A percentile compares a stretch with the other conserved stretches of the same genome.
phyloP scores from a whole-genome alignment of 139 green algal genomes.

The Gonium pectorale region DNA sequence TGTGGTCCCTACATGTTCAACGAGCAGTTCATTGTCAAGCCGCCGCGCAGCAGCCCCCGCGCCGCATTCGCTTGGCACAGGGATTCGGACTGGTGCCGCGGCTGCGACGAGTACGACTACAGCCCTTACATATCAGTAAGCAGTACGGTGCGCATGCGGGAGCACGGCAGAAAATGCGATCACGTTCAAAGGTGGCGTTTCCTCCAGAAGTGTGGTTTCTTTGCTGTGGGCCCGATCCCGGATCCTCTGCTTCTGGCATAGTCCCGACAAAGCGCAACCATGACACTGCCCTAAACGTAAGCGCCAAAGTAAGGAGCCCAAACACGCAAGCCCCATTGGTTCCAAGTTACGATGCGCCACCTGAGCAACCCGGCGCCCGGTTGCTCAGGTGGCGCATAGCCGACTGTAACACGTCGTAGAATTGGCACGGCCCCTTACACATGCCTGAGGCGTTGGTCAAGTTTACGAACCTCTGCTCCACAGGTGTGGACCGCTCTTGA shows the following conservation, averaged over 20 bases:
- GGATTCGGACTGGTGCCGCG: slow-evolving; percentile 43
- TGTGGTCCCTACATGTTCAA: slow-evolving; percentile 31
- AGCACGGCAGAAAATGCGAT: too few relatives aligned
- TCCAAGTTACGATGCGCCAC: not conserved
- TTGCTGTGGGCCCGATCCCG: too few relatives aligned
- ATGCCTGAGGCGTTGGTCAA: too few relatives aligned
- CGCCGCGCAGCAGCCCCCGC: not conserved
- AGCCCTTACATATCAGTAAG: slow-evolving; percentile 27
- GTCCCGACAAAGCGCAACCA: too few relatives aligned
- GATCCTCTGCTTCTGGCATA: too few relatives aligned
- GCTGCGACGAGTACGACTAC: slow-evolving; percentile 4
- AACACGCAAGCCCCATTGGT: not conserved
- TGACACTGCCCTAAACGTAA: too few relatives aligned
- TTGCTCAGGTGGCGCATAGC: not conserved
- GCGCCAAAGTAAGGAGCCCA: too few relatives aligned
- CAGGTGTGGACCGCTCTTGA: slow-evolving; percentile 30
- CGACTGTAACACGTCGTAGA: not conserved
- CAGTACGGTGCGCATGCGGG: not conserved
- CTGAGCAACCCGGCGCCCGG: not conserved
- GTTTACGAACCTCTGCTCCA: too few relatives aligned
- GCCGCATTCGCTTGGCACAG: slow-evolving; percentile 30
- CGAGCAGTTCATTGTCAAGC: slow-evolving; percentile 43
- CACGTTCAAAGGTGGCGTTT: too few relatives aligned
- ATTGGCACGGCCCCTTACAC: not conserved
- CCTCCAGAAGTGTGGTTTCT: too few relatives aligned